These are phyloP conservation scores for Metroxylon sagu DNA, from an alignment of 176 grass and related monocot species.

Conservation along the genomic window DNA sequence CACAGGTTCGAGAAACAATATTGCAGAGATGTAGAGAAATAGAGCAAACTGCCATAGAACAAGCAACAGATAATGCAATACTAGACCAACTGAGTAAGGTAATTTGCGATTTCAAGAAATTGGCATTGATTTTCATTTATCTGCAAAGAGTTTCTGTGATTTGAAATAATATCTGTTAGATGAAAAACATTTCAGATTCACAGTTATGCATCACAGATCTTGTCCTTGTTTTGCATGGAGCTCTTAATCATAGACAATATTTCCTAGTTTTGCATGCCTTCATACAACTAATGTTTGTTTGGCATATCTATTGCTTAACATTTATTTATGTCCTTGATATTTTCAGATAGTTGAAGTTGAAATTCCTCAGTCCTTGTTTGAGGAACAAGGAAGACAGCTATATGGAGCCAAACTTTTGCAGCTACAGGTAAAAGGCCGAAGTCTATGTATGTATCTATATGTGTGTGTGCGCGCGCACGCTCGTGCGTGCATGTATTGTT, in stretches of 20 bases:
- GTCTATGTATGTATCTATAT: background rate
- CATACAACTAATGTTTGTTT: background rate
- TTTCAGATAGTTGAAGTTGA: slow-evolving; percentile 84
- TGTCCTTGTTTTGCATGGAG: too few species aligned
- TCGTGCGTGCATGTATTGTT: too few species aligned
- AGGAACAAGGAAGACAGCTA: slow-evolving; percentile 92
- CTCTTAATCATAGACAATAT: too few species aligned
- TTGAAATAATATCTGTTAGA: background rate
- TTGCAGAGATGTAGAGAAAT: slow-evolving; percentile 79
- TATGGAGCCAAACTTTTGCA: slow-evolving; percentile 90
- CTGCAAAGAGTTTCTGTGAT: too few species aligned
- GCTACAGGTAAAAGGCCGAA: slow-evolving; percentile 53
- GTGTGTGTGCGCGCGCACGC: too few species aligned
- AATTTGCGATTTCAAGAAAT: slow-evolving; percentile 12
- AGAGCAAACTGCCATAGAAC: slow-evolving; percentile 93
- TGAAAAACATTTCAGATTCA: background rate
- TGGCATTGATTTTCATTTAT: slow-evolving; percentile 2
- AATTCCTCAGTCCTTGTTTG: slow-evolving; percentile 79
- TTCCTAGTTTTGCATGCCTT: too few species aligned
- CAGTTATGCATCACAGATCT: too few species aligned
- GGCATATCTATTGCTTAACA: too few species aligned
- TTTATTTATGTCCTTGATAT: slow-evolving; percentile 13
- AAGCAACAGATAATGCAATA: slow-evolving; percentile 97
- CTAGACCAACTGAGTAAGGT: slow-evolving; percentile 83
- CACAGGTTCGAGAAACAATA: slow-evolving; percentile 72